Percentiles rank a stretch among this genome's conserved stretches.
phyloP scores from a whole-genome alignment of 2,329 filamentous ascomycete species.

The Nigrospora oryzae region DNA sequence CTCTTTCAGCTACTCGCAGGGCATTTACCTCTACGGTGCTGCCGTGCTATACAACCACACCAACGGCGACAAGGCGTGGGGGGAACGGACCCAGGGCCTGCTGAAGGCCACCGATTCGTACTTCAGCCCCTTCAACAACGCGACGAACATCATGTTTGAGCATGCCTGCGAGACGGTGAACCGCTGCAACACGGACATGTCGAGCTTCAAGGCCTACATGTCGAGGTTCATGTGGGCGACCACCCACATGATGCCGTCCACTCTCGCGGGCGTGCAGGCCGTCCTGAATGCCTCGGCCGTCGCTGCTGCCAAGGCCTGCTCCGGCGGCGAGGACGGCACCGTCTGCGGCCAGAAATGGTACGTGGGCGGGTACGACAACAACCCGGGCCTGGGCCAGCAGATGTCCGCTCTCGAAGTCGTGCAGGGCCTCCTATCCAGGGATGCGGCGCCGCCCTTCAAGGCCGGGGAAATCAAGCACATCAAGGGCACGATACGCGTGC shows the following conservation, averaged over 20 bases:
- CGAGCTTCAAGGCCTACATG: slow-evolving; percentile 61
- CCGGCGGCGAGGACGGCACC: slow-evolving; percentile 41
- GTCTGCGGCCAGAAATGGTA: slow-evolving; percentile 59
- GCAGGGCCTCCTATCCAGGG: slow-evolving; percentile 45
- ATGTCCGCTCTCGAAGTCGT: slow-evolving; percentile 57
- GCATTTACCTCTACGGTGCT: slow-evolving; percentile 57
- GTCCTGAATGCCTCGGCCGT: slow-evolving; percentile 42
- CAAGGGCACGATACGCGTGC: slow-evolving; percentile 2
- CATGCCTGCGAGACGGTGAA: slow-evolving; percentile 52
- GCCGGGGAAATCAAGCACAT: slow-evolving; percentile 39
- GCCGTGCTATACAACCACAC: slow-evolving; percentile 57
- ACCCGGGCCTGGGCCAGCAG: slow-evolving; percentile 50
- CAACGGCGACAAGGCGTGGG: slow-evolving; percentile 41
- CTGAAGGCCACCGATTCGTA: slow-evolving; percentile 37
- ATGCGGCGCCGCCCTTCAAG: slow-evolving; percentile 34
- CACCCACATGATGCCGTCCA: slow-evolving; percentile 46
- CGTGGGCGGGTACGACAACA: slow-evolving; percentile 44
- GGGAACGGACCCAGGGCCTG: slow-evolving; percentile 40
- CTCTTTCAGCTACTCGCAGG: slow-evolving; percentile 58
- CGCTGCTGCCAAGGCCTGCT: slow-evolving; percentile 49
- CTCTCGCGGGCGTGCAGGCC: slow-evolving; percentile 34
- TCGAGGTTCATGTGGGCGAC: slow-evolving; percentile 56
- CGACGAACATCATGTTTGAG: slow-evolving; percentile 56
- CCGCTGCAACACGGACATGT: slow-evolving; percentile 55
- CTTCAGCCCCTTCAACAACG: slow-evolving; percentile 43